Evolutionary conservation across 2,329 filamentous ascomycete genomes (phyloP), one percentile per base, ranked within the genome.

Genomic region (Arthroderma sp.): DNA sequence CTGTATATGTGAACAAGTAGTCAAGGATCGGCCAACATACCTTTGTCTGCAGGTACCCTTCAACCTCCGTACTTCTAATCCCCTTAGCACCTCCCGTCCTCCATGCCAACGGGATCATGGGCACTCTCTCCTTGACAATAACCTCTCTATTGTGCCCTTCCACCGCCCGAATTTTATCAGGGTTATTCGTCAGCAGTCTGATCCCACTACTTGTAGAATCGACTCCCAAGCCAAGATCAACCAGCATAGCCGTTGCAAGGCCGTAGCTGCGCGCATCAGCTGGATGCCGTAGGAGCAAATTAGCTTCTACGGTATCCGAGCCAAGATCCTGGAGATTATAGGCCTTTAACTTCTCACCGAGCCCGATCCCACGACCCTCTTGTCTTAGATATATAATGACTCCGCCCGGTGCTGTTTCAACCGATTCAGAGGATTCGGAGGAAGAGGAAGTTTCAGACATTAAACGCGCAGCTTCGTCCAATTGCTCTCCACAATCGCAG

Each of bases 321-420:
- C 91, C 91, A 28, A 98, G 70, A 65, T 98, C 91, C 62, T 98
- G 91, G 37, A 98, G 71, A 58, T 98, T 98, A 65, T 98, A 98
- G 4, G 91, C 91, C 66, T 98, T 96, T 34, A 98, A 73, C 65
- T 98, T 98, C 67, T 94, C 88, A 2, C 85, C 83, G 0, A 98
- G 73, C 0, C 91, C 91, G 52, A 98, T 98, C 2, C 91, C 91
- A 27, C 91, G 83, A 0, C 91, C 91, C 67, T 98, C 91, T 64
- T 98, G 91, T 22, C 91, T 81, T 22, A 98, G 72, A 59, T 98
- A 98, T 54, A 98, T 81, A 52, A 98, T 94, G 44, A 94, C 87
- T 31, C 91, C 91, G 10, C 88, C 88, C 1, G 72, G 69, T 9
- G 7, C 39, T 4, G 29, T 8, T 15, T 2, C 70, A 75, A 71